phyloP scores from a whole-genome alignment of 768 basidiomycete species.

The Exsudoporus frostii region DNA sequence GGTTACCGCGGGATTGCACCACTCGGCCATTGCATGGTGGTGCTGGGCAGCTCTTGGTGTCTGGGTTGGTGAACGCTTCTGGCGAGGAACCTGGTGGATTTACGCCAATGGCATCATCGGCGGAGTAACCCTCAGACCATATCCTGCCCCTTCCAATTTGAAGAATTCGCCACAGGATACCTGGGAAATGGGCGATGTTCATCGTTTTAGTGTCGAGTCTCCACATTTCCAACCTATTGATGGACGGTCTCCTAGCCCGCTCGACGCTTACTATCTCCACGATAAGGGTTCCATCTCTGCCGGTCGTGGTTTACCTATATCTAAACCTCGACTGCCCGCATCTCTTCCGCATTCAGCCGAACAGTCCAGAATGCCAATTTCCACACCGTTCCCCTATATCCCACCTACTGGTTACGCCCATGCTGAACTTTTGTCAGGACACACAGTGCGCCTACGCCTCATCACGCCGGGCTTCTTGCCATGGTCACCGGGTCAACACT shows the following conservation, averaged over 20 bases:
- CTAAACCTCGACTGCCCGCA: not conserved
- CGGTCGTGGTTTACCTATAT: not conserved
- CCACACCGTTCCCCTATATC: constrained; percentile 27
- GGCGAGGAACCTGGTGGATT: constrained; percentile 53
- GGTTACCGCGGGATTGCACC: constrained; percentile 60
- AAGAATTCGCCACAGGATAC: constrained; percentile 8
- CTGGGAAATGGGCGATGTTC: constrained; percentile 27
- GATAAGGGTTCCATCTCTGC: constrained; percentile 3
- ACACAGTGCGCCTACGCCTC: constrained; percentile 66
- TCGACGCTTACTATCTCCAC: constrained; percentile 18
- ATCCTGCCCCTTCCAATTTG: not conserved
- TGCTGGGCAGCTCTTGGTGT: constrained; percentile 58
- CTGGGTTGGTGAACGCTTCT: constrained; percentile 63
- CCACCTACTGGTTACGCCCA: constrained; percentile 69
- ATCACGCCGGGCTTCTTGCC: constrained; percentile 50
- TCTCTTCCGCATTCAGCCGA: not conserved
- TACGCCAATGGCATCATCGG: constrained; percentile 56
- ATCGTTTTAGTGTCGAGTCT: constrained; percentile 3
- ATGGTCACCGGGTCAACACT: constrained; percentile 81
- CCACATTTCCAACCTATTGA: constrained; percentile 1
- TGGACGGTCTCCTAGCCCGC: constrained; percentile 22
- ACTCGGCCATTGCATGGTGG: constrained; percentile 66
- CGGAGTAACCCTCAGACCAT: constrained; percentile 1
- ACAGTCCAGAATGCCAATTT: not conserved
- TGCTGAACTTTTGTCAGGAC: constrained; percentile 66